A percentile compares a stretch with the other conserved stretches of the same genome.
Conservation (phyloP, 805 yeast species). For the Candida vaughaniae region DNA sequence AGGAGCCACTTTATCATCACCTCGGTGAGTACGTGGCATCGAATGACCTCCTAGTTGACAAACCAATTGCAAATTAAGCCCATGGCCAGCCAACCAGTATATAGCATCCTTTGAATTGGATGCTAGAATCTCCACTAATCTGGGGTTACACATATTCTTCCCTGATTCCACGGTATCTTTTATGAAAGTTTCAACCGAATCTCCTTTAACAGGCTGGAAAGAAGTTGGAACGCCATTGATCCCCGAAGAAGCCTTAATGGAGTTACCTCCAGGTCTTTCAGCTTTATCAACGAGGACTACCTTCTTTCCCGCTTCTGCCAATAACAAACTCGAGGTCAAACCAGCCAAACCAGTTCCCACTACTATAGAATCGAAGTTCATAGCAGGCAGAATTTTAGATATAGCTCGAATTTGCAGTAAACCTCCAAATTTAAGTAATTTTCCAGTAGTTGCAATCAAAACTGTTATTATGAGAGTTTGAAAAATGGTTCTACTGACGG, state of each 20-base stretch:
- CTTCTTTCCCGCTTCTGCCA: conserved; percentile 35
- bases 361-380: conserved; percentile 27
- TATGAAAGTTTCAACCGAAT: conserved; percentile 25
- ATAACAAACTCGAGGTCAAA: conserved; percentile 41
- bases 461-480: no score
- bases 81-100: conserved; percentile 28
- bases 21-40: conserved; percentile 39
- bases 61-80: conserved; percentile 31
- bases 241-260: conserved; percentile 62
- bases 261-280: conserved; percentile 54
- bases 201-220: conserved; percentile 23
- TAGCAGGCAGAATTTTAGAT: no score
- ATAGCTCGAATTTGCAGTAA: no score
- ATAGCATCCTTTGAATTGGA: conserved; percentile 29
- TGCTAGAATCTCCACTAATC: conserved; percentile 26
- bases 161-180: conserved; percentile 36
- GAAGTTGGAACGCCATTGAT: conserved; percentile 46
- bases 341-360: conserved; percentile 63
- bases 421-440: no score
- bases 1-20: conserved; percentile 49
- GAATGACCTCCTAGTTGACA: conserved; percentile 42
- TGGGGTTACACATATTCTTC: conserved; percentile 22
- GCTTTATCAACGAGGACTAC: conserved; percentile 52
- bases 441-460: no score
- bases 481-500: no score